Percentiles rank a stretch among this genome's conserved stretches.
These are phyloP conservation scores for Pseudogymnoascus sp. DNA, from an alignment of 2,329 filamentous ascomycete species.

Conservation along the genomic window DNA sequence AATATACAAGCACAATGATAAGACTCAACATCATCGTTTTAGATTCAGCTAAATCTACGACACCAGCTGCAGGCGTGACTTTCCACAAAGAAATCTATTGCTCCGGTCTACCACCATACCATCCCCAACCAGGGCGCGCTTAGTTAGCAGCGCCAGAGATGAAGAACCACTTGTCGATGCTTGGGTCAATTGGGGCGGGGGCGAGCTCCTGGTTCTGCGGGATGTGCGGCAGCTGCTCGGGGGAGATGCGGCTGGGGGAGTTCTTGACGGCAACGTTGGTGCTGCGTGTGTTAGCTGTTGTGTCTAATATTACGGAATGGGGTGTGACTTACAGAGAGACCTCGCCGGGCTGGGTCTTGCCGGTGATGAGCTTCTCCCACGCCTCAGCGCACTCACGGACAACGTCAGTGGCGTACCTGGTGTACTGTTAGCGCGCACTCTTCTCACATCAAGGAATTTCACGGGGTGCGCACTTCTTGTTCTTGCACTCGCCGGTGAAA, in stretches of 20 bases:
- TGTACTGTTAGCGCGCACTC: conserved; percentile 13
- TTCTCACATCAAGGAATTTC: not conserved
- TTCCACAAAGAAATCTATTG: conserved; percentile 5
- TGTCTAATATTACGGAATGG: conserved; percentile 6
- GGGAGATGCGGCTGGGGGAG: conserved; percentile 64
- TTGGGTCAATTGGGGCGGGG: conserved; percentile 85
- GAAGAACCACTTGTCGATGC: conserved; percentile 99
- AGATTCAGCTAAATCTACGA: not conserved
- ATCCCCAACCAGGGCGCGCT: conserved; percentile 17
- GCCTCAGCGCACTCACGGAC: conserved; percentile 93
- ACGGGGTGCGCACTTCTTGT: conserved; percentile 65
- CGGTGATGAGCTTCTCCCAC: conserved; percentile 92
- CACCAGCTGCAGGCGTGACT: conserved; percentile 1
- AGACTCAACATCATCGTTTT: conserved; percentile 1
- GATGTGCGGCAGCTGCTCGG: conserved; percentile 65
- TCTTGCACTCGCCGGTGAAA: conserved; percentile 99
- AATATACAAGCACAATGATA: not conserved
- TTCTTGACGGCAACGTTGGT: conserved; percentile 71
- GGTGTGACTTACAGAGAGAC: conserved; percentile 65
- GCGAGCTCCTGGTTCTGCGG: conserved; percentile 71
- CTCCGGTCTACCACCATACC: not conserved
- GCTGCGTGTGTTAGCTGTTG: conserved; percentile 41
- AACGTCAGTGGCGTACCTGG: conserved; percentile 88
- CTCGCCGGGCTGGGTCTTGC: conserved; percentile 71
- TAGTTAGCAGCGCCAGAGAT: conserved; percentile 92